Evolutionary conservation across 2,329 filamentous ascomycete species (phyloP), one percentile per base, ranked within the genome.

Genomic region (Penicillium sp.): DNA sequence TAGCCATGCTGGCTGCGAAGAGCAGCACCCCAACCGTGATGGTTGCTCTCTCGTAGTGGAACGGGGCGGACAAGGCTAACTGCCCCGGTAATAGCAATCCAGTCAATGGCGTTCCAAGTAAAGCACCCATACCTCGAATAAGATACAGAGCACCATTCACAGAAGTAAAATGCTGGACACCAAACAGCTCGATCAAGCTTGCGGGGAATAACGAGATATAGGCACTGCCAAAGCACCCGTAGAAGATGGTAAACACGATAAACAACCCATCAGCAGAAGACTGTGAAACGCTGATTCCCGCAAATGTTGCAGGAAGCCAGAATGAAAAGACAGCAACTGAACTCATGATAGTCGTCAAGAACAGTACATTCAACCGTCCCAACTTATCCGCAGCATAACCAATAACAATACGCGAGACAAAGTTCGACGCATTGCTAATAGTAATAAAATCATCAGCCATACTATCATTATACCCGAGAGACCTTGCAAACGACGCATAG

Each of bases 351-450:
- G 60, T 69, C 27, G 59, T 66, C 18, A 69, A 46, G 6, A 72
- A 63, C 1, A 75, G 56, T 1, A 70, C 66, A 52, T 75, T 74
- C 38, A 74, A 63, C 10, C 76, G 71, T 24, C 73, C 72, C 9
- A 68, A 56, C 4, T 64, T 59, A 50, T 75, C 73, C 3, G 72
- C 70, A 3, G 65, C 46, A 46, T 67, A 66, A 3, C 72, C 72
- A 50, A 75, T 66, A 0, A 64, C 54, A 10, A 75, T 69, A 29
- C 69, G 65, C 3, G 70, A 70, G 1, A 70, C 57, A 3, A 68
- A 69, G 44, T 73, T 74, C 2, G 68, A 66, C 1, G 70, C 71
- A 49, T 74, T 74, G 56, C 68, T 73, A 2, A 72, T 56, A 0
- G 72, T 66, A 42, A 73, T 70, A 13, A 74, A 67, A 37, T 68